phyloP scores from a whole-genome alignment of 139 green algal genomes.

The Nannochloris sp. region DNA sequence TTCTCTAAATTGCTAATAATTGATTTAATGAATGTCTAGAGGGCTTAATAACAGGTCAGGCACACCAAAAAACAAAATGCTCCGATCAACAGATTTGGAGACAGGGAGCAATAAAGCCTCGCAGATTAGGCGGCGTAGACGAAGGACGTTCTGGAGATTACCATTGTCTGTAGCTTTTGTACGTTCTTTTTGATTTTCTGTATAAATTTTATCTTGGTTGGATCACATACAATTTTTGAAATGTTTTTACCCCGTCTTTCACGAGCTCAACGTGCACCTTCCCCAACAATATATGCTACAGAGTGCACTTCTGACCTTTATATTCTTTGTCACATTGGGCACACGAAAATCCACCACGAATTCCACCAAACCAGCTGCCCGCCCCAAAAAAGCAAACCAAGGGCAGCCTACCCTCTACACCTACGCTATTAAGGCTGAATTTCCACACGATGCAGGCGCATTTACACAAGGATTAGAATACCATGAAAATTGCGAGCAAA shows the following conservation, averaged over 20 bases:
- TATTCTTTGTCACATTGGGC: conserved; percentile 18
- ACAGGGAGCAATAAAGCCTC: too few relatives aligned
- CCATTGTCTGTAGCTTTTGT: background rate
- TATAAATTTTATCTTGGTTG: background rate
- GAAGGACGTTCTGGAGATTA: background rate
- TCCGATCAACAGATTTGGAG: too few relatives aligned
- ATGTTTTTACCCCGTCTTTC: background rate
- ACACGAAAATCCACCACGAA: background rate
- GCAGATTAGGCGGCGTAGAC: background rate
- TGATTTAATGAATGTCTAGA: too few relatives aligned
- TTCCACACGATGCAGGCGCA: conserved; percentile 61
- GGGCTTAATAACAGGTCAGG: too few relatives aligned
- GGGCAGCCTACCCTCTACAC: conserved; percentile 19
- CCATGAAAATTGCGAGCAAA: conserved; percentile 42
- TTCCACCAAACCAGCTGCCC: background rate
- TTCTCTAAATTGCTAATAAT: too few relatives aligned
- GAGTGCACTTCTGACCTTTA: conserved; percentile 21
- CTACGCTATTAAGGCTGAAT: conserved; percentile 51
- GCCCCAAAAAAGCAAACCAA: background rate
- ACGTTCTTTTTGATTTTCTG: background rate
- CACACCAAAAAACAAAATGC: too few relatives aligned
- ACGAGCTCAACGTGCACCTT: background rate
- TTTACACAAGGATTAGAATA: conserved; percentile 83
- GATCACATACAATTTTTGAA: background rate
- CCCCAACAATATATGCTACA: background rate